Evolutionary conservation across 2,329 filamentous ascomycete species (phyloP), one percentile per base, ranked within the genome.

Genomic region (Chaetomiaceae sp.): DNA sequence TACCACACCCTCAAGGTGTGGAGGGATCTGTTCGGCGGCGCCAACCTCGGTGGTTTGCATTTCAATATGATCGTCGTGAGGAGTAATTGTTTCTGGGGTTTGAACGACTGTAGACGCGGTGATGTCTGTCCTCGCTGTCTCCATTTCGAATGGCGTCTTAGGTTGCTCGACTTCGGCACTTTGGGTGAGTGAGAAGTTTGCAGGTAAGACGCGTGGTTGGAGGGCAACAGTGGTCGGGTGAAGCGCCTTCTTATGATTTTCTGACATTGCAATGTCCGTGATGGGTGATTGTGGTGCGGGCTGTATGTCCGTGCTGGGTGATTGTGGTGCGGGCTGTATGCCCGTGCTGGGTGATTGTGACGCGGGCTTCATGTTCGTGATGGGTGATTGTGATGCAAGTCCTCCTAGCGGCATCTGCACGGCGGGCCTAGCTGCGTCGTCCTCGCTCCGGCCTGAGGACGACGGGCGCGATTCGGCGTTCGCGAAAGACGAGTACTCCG

Each of bases 401-500:
- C n/a, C n/a, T n/a, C n/a, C n/a, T n/a, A n/a, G n/a, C 5, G 53
- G 32, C 18, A 54, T 49, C 33, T 58, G 54, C 10, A 42, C 52
- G n/a, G n/a, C n/a, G n/a, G n/a, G n/a, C n/a, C 18, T 56, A 25
- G 8, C 34, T 30, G 16, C 16, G 43, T 30, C 52, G 14, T 25
- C 20, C 16, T 57, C 53, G 30, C 43, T 54, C 13, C 49, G 58
- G 21, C 53, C 53, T 2, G 60, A 57, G 18, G 57, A 43, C 3
- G 53, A 51, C 10, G 51, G 51, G 1, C 42, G 48, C 9, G 60
- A 56, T 38, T 57, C 54, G 8, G 58, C 45, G 11, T 60, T 53
- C 1, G 23, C 42, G 21, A 51, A 36, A 1, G 60, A 60, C 48
- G 56, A 63, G n/a, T 14, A 60, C 47, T 58, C 59, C 13, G 63